Evolutionary conservation across 2,329 filamentous ascomycete species (phyloP).

Genomic region (Lecanoromycetidae sp.): DNA sequence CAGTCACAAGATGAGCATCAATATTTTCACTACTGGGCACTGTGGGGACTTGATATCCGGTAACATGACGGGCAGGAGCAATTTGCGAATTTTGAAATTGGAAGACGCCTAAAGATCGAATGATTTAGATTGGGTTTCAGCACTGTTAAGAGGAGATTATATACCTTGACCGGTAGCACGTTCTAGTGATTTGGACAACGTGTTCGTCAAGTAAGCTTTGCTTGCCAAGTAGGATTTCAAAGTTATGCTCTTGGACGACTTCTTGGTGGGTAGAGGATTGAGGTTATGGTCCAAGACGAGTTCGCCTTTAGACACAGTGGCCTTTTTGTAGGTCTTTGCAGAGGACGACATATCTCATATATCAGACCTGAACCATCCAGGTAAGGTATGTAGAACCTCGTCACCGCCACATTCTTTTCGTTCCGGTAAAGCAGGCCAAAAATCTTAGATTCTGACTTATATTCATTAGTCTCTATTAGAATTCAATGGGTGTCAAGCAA

Average conservation of each 20-base stretch:
- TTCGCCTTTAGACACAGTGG: conserved; percentile 3
- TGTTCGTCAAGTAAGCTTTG: conserved; percentile 4
- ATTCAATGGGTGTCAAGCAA: neutral
- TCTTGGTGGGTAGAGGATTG: conserved; percentile 9
- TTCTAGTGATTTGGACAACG: conserved; percentile 2
- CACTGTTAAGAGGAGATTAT: neutral
- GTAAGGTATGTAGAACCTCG: neutral
- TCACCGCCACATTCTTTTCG: neutral
- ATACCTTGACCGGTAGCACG: neutral
- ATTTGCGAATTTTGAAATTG: neutral
- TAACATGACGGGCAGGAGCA: neutral
- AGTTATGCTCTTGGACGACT: conserved; percentile 5
- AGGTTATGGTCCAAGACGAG: conserved; percentile 10
- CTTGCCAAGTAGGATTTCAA: conserved; percentile 5
- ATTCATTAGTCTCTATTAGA: neutral
- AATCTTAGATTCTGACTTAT: neutral
- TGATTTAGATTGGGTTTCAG: neutral
- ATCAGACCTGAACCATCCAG: neutral
- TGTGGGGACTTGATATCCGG: neutral
- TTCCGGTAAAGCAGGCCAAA: neutral
- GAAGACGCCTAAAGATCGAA: neutral
- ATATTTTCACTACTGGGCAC: conserved; percentile 3
- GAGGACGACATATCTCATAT: conserved; percentile 12
- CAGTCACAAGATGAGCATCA: neutral
- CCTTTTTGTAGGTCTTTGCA: conserved; percentile 8